Conservation (phyloP, 176 grass and related monocot species). For the Coix lacrymajobi region DNA sequence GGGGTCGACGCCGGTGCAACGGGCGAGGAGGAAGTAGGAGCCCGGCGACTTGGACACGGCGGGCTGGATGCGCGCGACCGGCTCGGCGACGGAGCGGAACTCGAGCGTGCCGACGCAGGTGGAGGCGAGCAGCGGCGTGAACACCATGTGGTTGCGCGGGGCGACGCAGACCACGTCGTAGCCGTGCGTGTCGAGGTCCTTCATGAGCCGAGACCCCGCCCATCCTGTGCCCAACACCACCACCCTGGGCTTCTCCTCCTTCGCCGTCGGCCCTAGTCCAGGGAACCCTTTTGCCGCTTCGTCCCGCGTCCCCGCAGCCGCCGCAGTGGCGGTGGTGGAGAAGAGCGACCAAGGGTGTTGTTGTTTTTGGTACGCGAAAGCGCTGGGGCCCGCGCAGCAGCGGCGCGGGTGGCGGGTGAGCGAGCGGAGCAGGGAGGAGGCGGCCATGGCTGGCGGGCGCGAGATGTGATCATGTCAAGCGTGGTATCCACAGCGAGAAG, state of each 20-base stretch:
- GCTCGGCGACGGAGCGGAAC: slow-evolving; percentile 95
- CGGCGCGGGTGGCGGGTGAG: slow-evolving; percentile 24
- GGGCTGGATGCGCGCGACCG: slow-evolving; percentile 78
- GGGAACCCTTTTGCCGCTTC: slow-evolving; percentile 23
- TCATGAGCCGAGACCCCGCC: slow-evolving; percentile 87
- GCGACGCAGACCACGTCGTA: slow-evolving; percentile 96
- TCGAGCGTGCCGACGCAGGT: slow-evolving; percentile 99
- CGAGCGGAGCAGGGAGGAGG: slow-evolving; percentile 29
- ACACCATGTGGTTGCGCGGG: slow-evolving; percentile 98
- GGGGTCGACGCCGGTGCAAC: slow-evolving; percentile 66
- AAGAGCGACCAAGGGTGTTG: background rate
- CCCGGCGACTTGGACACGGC: slow-evolving; percentile 64
- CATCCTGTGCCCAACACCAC: slow-evolving; percentile 95
- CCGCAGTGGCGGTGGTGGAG: slow-evolving; percentile 1
- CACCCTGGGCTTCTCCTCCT: slow-evolving; percentile 73
- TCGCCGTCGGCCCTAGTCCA: slow-evolving; percentile 58
- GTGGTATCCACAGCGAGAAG: slow-evolving; percentile 12
- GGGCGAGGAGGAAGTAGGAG: slow-evolving; percentile 84
- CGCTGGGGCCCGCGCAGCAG: background rate
- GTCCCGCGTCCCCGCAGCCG: background rate
- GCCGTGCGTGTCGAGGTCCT: slow-evolving; percentile 60
- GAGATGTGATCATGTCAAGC: background rate
- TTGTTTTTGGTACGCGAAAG: background rate
- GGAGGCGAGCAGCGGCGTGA: slow-evolving; percentile 96
- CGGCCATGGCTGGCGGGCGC: slow-evolving; percentile 24